A percentile compares a stretch with the other conserved stretches of the same genome.
phyloP scores from a whole-genome alignment of 2,329 filamentous ascomycete genomes.

The Colletotrichum cereale region DNA sequence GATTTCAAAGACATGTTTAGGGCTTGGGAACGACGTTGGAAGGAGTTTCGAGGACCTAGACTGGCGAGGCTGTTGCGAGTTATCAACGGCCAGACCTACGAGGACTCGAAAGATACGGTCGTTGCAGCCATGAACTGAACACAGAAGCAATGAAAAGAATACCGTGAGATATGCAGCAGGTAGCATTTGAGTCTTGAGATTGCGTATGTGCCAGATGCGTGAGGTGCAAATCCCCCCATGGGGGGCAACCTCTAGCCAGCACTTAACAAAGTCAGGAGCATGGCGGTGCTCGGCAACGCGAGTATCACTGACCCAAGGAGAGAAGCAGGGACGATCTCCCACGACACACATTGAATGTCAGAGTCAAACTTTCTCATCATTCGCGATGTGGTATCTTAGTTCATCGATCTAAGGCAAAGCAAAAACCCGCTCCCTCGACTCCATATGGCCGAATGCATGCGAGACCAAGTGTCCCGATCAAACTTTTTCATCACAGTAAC shows the following conservation, averaged over 20 bases:
- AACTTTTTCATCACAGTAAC: background rate
- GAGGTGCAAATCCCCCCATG: background rate
- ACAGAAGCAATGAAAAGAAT: background rate
- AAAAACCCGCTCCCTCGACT: constrained; percentile 14
- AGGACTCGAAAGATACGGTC: background rate
- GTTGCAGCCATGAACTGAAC: background rate
- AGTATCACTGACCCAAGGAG: background rate
- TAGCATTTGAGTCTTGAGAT: background rate
- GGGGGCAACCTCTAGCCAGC: background rate
- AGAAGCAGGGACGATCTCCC: background rate
- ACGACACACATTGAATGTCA: no score
- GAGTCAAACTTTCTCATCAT: background rate
- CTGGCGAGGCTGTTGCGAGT: background rate
- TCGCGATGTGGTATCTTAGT: constrained; percentile 17
- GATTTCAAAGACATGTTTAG: no score
- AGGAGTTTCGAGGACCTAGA: background rate
- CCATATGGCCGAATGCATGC: background rate
- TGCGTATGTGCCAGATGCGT: background rate
- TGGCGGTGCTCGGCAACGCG: background rate
- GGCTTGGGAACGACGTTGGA: background rate
- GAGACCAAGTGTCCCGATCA: constrained; percentile 1
- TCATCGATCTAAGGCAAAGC: constrained; percentile 15
- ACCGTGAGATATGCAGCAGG: background rate
- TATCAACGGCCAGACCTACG: background rate
- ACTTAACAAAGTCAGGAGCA: background rate